phyloP scores from a whole-genome alignment of 352 stramenopile species.

The Pelagophyceae sp. region DNA sequence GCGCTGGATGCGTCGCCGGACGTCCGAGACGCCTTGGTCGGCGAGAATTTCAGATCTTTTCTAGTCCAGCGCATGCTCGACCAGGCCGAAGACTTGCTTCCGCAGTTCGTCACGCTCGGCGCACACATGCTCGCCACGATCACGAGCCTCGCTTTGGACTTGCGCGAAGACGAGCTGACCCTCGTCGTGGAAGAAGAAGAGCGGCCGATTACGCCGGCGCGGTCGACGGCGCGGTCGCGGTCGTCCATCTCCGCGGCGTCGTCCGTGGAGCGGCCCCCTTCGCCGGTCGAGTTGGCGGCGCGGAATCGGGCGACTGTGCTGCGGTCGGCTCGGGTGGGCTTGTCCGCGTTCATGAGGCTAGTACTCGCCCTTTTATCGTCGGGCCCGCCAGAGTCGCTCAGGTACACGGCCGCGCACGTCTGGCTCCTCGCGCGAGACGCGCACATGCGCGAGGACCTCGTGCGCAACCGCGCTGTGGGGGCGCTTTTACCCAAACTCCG shows the following conservation, averaged over 20 bases:
- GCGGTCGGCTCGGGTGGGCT: background rate
- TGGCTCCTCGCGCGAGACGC: background rate
- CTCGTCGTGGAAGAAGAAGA: background rate
- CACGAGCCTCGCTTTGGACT: background rate
- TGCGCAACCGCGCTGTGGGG: background rate
- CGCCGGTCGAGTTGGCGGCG: background rate
- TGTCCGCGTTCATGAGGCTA: background rate
- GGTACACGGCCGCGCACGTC: background rate
- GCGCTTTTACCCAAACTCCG: background rate
- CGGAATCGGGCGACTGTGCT: background rate
- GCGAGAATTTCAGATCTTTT: background rate
- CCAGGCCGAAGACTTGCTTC: background rate
- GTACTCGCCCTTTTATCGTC: background rate
- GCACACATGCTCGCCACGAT: constrained; percentile 6
- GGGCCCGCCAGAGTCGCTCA: background rate
- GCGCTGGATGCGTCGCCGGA: background rate
- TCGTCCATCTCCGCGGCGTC: background rate
- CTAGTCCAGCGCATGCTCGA: constrained; percentile 1
- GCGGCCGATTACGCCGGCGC: background rate
- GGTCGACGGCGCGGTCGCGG: background rate
- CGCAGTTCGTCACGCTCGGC: background rate
- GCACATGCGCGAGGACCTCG: background rate
- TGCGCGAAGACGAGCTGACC: background rate
- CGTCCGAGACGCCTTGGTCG: background rate
- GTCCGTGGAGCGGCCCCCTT: background rate